Evolutionary conservation across 441 rosid genomes (phyloP).

Genomic region (Corymbia citriodora): DNA sequence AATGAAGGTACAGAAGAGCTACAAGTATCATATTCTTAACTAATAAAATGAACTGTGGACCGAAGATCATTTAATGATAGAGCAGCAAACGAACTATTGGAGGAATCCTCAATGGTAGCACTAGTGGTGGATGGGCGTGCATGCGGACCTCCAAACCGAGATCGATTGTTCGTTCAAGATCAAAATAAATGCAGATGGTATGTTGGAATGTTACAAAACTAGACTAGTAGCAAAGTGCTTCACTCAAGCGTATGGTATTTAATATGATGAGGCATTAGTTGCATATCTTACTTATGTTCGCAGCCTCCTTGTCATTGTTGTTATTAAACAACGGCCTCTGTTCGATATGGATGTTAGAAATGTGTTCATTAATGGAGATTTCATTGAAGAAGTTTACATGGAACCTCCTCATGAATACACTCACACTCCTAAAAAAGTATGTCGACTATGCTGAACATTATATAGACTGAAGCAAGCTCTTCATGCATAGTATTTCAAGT

Average conservation of each 20-base stretch:
- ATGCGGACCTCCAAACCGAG: background rate
- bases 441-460: background rate
- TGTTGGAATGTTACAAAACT: rapidly evolving
- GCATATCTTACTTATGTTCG: no score
- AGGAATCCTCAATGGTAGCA: background rate
- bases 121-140: background rate
- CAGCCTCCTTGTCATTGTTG: rapidly evolving
- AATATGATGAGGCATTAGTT: background rate
- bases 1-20: background rate
- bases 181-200: background rate
- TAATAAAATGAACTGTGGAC: background rate
- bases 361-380: background rate
- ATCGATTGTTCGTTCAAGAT: background rate
- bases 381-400: background rate
- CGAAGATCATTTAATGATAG: background rate
- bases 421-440: background rate
- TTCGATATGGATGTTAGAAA: background rate
- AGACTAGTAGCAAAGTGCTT: background rate
- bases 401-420: background rate
- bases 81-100: background rate
- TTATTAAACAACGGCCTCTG: no score
- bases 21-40: background rate
- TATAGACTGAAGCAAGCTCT: background rate
- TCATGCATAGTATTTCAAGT: background rate
- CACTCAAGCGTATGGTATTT: background rate